Base-by-base conservation (phyloP, 495 filamentous ascomycete species). In the Podospora pseudocomata region DNA sequence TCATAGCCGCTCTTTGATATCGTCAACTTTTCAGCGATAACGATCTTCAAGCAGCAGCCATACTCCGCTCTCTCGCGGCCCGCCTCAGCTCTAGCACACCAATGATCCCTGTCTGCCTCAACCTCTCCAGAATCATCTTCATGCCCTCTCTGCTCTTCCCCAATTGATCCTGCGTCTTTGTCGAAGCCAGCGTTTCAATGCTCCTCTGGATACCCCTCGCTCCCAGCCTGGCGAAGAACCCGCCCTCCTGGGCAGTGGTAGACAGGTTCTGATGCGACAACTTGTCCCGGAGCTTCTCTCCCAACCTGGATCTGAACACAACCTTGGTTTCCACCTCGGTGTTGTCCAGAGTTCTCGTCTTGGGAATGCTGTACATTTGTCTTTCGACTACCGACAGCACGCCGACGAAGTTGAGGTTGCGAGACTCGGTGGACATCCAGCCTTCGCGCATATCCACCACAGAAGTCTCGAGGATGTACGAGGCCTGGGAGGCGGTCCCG, bases 61-160 rank as follows among this genome's bases (percentile, higher is more conserved):
- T 63, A 60, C 64, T 66, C 9, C 76, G 65, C 68, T 78, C 72
- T 60, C 72, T 67, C 18, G 75, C 71, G 70, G 72, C 72, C 65
- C 90, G 84, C 88, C 94, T 91, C 30, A 91, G 91, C 76, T 97
- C 94, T 19, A 97, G 90, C 20, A 87, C 92, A 28, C 94, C 90
- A 54, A 97, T 87, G 13, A 96, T 91, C 15, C 93, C 92, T 64
- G 82, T 84, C 70, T 84, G 82, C 65, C 95, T 86, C 70, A 98
- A 76, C 49, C 95, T 86, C 78, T 96, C 92, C 27, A 99, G 83
- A 18, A 99, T 94, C 57, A 97, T 87, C 65, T 90, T 91, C 95
- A 99, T 97, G 19, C 96, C 95, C 75, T 97, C 89, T 72, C 93
- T 92, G 75, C 91, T 94, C 75, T 94, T 96, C 65, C 90, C 82